A percentile compares a stretch with the other conserved stretches of the same genome.
phyloP scores from a whole-genome alignment of 2,329 filamentous ascomycete genomes.

The Talaromyces amestolkiae region DNA sequence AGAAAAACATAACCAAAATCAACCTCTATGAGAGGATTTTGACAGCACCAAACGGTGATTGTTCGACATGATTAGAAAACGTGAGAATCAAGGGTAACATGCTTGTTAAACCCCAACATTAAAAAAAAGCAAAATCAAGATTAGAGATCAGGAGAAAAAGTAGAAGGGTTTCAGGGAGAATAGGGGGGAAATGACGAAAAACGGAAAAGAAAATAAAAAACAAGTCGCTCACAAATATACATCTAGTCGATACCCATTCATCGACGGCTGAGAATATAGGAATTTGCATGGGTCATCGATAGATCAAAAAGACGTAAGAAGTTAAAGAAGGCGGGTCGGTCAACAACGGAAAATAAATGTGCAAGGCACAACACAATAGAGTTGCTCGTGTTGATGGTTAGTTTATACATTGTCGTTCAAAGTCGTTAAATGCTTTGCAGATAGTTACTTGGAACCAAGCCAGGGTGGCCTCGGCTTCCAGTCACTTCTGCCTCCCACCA shows the following conservation, averaged over 20 bases:
- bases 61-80: neutral
- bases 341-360: neutral
- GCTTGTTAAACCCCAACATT: neutral
- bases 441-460: slow-evolving; percentile 67
- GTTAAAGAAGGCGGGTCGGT: neutral
- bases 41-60: neutral
- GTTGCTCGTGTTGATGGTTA: neutral
- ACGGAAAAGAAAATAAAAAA: neutral
- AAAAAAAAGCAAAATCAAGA: neutral
- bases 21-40: neutral
- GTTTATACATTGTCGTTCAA: slow-evolving; percentile 1
- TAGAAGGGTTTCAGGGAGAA: neutral
- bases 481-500: slow-evolving; percentile 99
- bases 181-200: neutral
- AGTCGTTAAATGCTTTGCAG: slow-evolving; percentile 55
- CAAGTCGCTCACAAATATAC: slow-evolving; percentile 9
- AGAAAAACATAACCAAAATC: slow-evolving; percentile 1
- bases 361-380: neutral
- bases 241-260: neutral
- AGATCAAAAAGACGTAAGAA: neutral
- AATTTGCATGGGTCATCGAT: neutral
- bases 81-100: neutral
- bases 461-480: slow-evolving; percentile 47
- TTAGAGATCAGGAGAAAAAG: neutral
- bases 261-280: neutral